Evolutionary conservation across 306 rosid species (phyloP), one percentile per base, ranked within the genome.

Genomic region (Cicer chorassanicum): DNA sequence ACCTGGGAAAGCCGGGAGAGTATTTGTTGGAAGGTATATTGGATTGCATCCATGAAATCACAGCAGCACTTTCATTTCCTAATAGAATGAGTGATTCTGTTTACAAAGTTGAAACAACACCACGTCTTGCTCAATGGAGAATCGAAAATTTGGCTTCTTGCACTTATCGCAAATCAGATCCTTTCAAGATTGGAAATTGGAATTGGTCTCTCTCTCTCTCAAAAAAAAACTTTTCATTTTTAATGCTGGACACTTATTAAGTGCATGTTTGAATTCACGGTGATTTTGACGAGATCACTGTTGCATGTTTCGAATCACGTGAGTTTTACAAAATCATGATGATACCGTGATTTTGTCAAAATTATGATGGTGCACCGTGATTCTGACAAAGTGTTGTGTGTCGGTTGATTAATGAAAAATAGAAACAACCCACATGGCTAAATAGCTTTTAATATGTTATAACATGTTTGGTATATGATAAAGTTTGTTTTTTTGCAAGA

Each of bases 81-180:
- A 68, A 73, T 74, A 95, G 98, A 87, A 95, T 95, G 99, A 92
- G 82, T 68, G 99, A 95, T 79, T 89, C 96, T 45, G 96, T 97
- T 12, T 95, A 92, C 80, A 86, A 80, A 63, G 99, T 95, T 51
- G 89, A 95, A 61, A 95, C 98, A 73, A 92, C 99, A 0, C 83
- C 96, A 1, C 95, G 99, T 39, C 96, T 95, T 55, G 99, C 99
- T 38, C 99, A 95, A 88, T 95, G 99, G 99, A 85, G 93, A 84
- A 88, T 95, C 87, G 98, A 95, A 36, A 95, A 92, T 65, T 82
- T 90, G 79, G 83, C 97, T 70, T 92, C 99, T 36, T 95, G 98
- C 81, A 86, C 96, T 9, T 95, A 87, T 83, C 88, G 99, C n/a
- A 95, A 95, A 81, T 95, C 99, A 59, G 99, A 95, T 84, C 96